Conservation (phyloP, 176 grass and related monocot species). For the Carex littledalei region DNA sequence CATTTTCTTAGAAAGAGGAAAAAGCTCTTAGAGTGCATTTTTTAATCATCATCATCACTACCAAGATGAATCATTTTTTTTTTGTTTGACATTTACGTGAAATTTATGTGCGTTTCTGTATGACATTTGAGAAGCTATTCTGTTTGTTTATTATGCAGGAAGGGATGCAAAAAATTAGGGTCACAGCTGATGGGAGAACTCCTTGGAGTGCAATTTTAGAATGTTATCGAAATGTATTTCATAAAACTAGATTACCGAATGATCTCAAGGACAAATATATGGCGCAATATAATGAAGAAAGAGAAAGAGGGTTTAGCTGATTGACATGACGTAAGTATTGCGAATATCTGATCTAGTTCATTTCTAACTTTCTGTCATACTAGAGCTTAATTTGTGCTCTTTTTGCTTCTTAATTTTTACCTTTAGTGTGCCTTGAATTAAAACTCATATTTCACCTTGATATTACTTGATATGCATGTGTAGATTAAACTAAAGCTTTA, state of each 20-base stretch:
- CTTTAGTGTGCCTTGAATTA: too few relatives aligned
- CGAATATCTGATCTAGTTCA: not conserved
- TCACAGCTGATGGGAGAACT: not conserved
- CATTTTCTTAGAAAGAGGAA: too few relatives aligned
- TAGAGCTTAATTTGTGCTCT: too few relatives aligned
- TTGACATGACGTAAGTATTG: not conserved
- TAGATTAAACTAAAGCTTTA: too few relatives aligned
- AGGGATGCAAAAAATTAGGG: constrained; percentile 33
- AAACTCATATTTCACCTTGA: too few relatives aligned
- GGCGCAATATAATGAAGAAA: constrained; percentile 45
- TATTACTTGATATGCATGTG: too few relatives aligned
- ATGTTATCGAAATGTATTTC: too few relatives aligned
- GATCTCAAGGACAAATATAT: constrained; percentile 19
- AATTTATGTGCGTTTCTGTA: not conserved
- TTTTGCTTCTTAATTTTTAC: too few relatives aligned
- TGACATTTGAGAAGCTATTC: constrained; percentile 19
- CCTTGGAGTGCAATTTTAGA: too few relatives aligned
- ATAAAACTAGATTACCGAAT: too few relatives aligned
- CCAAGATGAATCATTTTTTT: not conserved
- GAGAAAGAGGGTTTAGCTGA: not conserved
- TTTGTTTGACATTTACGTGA: not conserved
- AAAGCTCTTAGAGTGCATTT: constrained; percentile 42
- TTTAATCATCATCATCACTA: not conserved
- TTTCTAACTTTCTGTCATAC: not conserved
- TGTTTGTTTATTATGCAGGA: constrained; percentile 37